phyloP scores from a whole-genome alignment of 2,329 filamentous ascomycete species.

The Polychaeton citri region DNA sequence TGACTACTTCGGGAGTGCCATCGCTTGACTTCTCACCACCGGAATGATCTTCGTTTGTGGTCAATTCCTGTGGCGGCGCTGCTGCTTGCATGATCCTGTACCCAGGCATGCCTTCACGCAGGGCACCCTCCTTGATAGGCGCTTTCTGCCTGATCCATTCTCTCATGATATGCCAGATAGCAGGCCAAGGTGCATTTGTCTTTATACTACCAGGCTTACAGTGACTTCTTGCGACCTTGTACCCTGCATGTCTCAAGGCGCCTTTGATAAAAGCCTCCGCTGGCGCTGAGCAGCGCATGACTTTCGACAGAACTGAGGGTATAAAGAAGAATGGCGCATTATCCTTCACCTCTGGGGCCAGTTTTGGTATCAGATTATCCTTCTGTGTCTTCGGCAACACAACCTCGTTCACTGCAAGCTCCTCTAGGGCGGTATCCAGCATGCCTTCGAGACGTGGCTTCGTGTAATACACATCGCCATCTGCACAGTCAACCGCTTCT shows the following conservation, averaged over 20 bases:
- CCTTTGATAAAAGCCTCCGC: conserved; percentile 68
- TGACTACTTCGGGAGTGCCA: conserved; percentile 8
- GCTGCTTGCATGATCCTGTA: conserved; percentile 44
- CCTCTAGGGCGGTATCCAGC: conserved; percentile 77
- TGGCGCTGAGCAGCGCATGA: conserved; percentile 67
- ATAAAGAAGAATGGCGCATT: conserved; percentile 77
- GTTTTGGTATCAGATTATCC: conserved; percentile 25
- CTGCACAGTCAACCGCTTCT: conserved; percentile 52
- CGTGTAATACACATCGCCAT: conserved; percentile 64
- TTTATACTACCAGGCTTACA: conserved; percentile 82
- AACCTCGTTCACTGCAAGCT: conserved; percentile 29
- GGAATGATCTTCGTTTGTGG: conserved; percentile 12
- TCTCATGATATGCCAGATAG: conserved; percentile 85
- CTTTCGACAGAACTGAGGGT: conserved; percentile 58
- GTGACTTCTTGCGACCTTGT: conserved; percentile 72
- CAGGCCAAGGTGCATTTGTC: conserved; percentile 81
- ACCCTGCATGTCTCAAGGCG: conserved; percentile 68
- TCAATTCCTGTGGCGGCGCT: conserved; percentile 4
- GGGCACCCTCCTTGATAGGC: conserved; percentile 59
- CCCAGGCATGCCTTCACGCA: conserved; percentile 58
- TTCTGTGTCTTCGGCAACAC: conserved; percentile 1
- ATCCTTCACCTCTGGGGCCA: conserved; percentile 53
- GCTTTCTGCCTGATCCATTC: conserved; percentile 77
- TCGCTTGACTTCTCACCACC: conserved; percentile 11
- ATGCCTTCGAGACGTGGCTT: conserved; percentile 75